These are phyloP conservation scores for Neonectria coccinea DNA, from an alignment of 2,329 filamentous ascomycete genomes.

Conservation along the genomic window DNA sequence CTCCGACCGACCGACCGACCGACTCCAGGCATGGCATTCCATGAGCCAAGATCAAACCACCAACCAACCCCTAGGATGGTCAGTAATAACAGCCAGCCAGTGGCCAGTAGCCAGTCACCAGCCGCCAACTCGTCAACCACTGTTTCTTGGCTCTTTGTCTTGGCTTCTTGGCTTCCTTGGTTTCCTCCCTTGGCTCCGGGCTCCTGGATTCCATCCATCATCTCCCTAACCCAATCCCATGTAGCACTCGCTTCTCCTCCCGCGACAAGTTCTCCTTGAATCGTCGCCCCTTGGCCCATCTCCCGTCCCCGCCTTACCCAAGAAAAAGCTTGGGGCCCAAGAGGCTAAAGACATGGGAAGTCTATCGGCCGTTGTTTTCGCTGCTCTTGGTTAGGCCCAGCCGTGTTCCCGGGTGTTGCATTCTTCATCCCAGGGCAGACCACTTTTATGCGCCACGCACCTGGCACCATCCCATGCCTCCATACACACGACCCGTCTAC, in stretches of 20 bases:
- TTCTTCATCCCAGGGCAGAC: not conserved
- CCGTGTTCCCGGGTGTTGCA: not conserved
- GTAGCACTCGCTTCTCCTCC: constrained; percentile 1
- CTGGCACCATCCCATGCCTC: constrained; percentile 6
- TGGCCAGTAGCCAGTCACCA: no score
- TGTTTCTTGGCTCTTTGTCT: not conserved
- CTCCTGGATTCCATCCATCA: not conserved
- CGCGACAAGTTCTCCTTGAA: not conserved
- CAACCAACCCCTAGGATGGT: not conserved
- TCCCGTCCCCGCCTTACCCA: not conserved
- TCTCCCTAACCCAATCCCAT: not conserved
- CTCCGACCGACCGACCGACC: not conserved
- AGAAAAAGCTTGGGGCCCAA: not conserved
- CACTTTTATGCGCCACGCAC: constrained; percentile 1
- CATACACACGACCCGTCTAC: constrained; percentile 10
- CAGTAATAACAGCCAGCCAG: no score
- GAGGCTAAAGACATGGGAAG: not conserved
- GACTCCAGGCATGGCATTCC: constrained; percentile 1
- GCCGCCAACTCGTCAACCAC: not conserved
- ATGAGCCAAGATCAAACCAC: not conserved
- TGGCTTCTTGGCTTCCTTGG: not conserved
- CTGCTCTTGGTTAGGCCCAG: not conserved
- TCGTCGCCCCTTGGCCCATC: not conserved
- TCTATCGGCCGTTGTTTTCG: not conserved
- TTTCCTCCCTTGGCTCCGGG: not conserved